Conservation (phyloP, 495 filamentous ascomycete genomes). For the Lepidopterella palustris region DNA sequence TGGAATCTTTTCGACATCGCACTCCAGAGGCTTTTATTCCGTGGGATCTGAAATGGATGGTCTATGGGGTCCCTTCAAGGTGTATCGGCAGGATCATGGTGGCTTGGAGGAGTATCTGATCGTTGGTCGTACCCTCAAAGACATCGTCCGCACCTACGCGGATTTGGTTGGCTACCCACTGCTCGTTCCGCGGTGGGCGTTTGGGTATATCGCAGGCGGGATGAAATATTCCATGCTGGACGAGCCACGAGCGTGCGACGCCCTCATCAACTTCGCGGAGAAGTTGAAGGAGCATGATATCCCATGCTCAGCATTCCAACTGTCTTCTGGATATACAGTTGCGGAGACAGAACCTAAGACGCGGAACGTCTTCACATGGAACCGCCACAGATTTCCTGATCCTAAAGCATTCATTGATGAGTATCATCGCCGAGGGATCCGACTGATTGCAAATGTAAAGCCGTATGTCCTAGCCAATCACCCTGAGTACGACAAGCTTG, state of each 20-base stretch:
- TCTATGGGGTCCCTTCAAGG: constrained; percentile 63
- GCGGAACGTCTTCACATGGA: constrained; percentile 67
- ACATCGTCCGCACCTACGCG: constrained; percentile 57
- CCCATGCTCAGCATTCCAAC: constrained; percentile 64
- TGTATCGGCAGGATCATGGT: constrained; percentile 62
- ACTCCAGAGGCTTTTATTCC: constrained; percentile 54
- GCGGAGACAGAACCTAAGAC: constrained; percentile 58
- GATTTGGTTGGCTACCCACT: constrained; percentile 59
- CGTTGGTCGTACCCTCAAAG: constrained; percentile 56
- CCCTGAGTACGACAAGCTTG: constrained; percentile 54
- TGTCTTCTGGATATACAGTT: constrained; percentile 67
- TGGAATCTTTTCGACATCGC: constrained; percentile 59
- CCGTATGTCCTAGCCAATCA: constrained; percentile 61
- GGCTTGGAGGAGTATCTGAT: constrained; percentile 65
- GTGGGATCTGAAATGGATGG: constrained; percentile 67
- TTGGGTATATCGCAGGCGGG: constrained; percentile 61
- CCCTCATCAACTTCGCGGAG: constrained; percentile 52
- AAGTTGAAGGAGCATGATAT: constrained; percentile 57
- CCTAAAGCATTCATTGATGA: constrained; percentile 54
- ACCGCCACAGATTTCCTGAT: constrained; percentile 57
- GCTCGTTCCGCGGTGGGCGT: constrained; percentile 60
- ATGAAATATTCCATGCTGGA: constrained; percentile 65
- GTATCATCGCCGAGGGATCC: constrained; percentile 56
- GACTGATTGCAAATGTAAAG: constrained; percentile 64
- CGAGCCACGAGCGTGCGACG: constrained; percentile 52